Percentiles rank a stretch among this genome's conserved stretches.
Evolutionary conservation across 306 rosid genomes (phyloP).

Genomic region (Trichosanthes cucumerina): DNA sequence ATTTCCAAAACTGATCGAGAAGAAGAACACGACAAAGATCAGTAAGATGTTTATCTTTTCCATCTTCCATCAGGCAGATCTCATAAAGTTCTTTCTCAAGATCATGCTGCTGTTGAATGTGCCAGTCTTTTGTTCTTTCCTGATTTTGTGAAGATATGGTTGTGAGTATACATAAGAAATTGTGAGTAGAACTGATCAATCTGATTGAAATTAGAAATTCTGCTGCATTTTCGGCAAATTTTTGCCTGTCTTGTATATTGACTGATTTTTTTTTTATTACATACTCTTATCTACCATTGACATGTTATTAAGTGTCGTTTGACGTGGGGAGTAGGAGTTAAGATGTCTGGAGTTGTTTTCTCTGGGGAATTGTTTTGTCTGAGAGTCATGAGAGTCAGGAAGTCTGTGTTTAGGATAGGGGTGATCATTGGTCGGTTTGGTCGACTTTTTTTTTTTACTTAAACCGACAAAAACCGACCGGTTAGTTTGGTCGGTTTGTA

Average conservation of each 20-base stretch:
- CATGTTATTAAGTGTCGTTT: too few species aligned
- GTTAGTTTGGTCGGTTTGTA: too few species aligned
- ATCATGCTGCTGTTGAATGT: not conserved
- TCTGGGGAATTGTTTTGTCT: too few species aligned
- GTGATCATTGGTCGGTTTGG: too few species aligned
- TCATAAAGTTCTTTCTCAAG: not conserved
- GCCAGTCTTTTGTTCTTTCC: not conserved
- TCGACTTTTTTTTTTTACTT: too few species aligned
- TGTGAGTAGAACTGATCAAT: not conserved
- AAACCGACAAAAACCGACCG: too few species aligned
- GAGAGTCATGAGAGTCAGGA: too few species aligned
- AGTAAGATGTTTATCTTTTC: not conserved
- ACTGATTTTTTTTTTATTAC: not conserved
- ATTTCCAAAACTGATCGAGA: not conserved
- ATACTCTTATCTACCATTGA: too few species aligned
- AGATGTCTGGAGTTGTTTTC: too few species aligned
- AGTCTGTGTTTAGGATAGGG: too few species aligned
- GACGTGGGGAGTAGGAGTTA: too few species aligned
- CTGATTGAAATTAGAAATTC: not conserved
- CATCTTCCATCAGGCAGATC: not conserved
- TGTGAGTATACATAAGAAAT: not conserved
- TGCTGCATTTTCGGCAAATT: not conserved
- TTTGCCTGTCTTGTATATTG: not conserved
- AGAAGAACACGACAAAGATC: not conserved
- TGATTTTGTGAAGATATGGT: not conserved